Evolutionary conservation across 2,329 filamentous ascomycete genomes (phyloP).

Genomic region (Arthrobotrys megalospora): DNA sequence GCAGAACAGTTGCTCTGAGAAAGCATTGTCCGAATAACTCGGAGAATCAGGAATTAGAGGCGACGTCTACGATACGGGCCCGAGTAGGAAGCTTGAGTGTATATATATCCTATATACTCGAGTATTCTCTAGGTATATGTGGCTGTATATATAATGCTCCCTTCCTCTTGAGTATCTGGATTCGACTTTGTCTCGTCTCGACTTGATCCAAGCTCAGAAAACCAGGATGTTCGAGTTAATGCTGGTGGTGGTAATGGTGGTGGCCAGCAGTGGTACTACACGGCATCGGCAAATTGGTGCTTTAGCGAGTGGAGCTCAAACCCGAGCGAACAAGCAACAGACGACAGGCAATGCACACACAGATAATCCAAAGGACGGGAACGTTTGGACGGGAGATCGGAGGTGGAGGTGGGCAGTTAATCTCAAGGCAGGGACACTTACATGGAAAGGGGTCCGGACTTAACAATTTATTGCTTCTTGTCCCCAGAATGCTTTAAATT

Average conservation of each 20-base stretch:
- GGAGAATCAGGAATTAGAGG: conserved; percentile 34
- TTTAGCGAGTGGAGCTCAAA: conserved; percentile 59
- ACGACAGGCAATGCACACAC: conserved; percentile 41
- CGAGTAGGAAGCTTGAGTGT: conserved; percentile 49
- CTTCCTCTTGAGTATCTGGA: conserved; percentile 23
- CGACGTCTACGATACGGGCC: conserved; percentile 40
- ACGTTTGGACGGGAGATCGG: conserved; percentile 41
- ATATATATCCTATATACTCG: conserved; percentile 51
- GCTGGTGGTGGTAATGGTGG: conserved; percentile 19
- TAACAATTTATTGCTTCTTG: conserved; percentile 25
- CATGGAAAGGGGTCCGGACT: conserved; percentile 26
- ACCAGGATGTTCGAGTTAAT: conserved; percentile 46
- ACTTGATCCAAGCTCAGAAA: conserved; percentile 22
- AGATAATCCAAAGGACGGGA: conserved; percentile 28
- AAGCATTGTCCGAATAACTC: conserved; percentile 58
- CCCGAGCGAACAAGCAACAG: conserved; percentile 30
- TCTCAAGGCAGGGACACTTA: conserved; percentile 45
- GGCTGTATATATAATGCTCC: conserved; percentile 41
- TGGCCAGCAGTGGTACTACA: conserved; percentile 38
- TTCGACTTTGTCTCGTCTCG: conserved; percentile 24
- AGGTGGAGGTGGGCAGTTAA: conserved; percentile 45
- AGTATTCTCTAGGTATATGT: conserved; percentile 40
- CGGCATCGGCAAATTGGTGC: conserved; percentile 50
- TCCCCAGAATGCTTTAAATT: not conserved
- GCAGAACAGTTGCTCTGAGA: conserved; percentile 48